These are phyloP conservation scores for Aspergillus fijiensis DNA, from an alignment of 2,329 filamentous ascomycete species.

Conservation along the genomic window DNA sequence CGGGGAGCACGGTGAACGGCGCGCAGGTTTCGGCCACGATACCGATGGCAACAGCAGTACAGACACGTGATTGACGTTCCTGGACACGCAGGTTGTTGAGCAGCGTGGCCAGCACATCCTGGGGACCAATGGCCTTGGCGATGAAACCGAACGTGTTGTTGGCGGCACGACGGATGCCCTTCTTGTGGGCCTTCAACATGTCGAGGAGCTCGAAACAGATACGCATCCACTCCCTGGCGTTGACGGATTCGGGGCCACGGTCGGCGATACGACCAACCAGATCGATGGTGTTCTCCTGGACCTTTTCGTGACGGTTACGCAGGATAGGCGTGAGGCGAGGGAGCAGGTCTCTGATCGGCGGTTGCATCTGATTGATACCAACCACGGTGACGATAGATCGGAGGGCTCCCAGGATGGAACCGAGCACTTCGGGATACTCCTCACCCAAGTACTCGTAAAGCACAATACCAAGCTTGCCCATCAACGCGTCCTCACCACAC, in stretches of 20 bases:
- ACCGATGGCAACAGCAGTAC: constrained; percentile 96
- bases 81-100: constrained; percentile 96
- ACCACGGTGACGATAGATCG: constrained; percentile 97
- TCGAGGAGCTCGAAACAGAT: constrained; percentile 98
- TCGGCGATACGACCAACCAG: constrained; percentile 97
- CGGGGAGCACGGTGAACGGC: constrained; percentile 96
- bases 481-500: constrained; percentile 90
- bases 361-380: constrained; percentile 97
- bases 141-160: constrained; percentile 99
- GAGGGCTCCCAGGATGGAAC: constrained; percentile 91
- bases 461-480: constrained; percentile 91
- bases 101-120: constrained; percentile 92
- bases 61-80: constrained; percentile 96
- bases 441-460: constrained; percentile 98
- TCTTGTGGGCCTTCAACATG: constrained; percentile 99
- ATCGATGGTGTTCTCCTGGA: constrained; percentile 98
- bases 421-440: constrained; percentile 96
- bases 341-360: constrained; percentile 92
- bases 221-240: constrained; percentile 98
- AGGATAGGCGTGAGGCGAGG: constrained; percentile 96
- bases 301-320: constrained; percentile 97
- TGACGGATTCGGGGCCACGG: constrained; percentile 92
- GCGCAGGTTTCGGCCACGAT: constrained; percentile 98
- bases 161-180: constrained; percentile 94
- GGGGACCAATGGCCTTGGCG: constrained; percentile 95